These are phyloP conservation scores for Linaria vulgaris DNA, from an alignment of 257 asterid species.

Conservation along the genomic window DNA sequence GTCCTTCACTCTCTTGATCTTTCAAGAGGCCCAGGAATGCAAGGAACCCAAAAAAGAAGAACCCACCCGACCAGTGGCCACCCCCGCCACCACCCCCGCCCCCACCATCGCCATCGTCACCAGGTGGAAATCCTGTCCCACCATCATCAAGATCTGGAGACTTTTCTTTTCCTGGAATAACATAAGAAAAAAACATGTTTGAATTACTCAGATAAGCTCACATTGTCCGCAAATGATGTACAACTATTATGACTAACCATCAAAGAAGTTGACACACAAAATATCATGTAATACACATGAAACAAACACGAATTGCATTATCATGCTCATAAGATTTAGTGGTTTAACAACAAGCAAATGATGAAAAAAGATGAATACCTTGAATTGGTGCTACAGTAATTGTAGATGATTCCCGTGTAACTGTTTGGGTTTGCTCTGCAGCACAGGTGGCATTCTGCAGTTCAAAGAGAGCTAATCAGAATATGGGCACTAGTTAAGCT, in stretches of 20 bases:
- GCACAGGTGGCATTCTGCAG: conserved; percentile 77
- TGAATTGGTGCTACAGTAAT: conserved; percentile 83
- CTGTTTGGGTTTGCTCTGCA: conserved; percentile 84
- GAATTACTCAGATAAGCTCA: not conserved
- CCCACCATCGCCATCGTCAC: conserved; percentile 82
- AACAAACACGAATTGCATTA: not conserved
- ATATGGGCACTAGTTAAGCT: not conserved
- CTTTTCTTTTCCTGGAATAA: conserved; percentile 66
- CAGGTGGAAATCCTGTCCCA: conserved; percentile 85
- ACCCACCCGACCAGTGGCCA: conserved; percentile 81
- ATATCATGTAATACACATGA: not conserved
- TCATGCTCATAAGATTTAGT: too few species aligned
- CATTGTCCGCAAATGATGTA: not conserved
- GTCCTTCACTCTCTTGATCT: conserved; percentile 17
- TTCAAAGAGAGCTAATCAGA: conserved; percentile 21
- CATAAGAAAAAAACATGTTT: not conserved
- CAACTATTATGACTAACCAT: too few species aligned
- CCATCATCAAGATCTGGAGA: conserved; percentile 93
- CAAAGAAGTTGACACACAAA: too few species aligned
- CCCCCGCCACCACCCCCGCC: conserved; percentile 92
- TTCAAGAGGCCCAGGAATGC: conserved; percentile 66
- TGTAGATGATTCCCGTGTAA: conserved; percentile 81
- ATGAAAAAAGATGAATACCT: conserved; percentile 43
- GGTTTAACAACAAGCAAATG: conserved; percentile 9
- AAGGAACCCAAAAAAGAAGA: conserved; percentile 77